Conservation (phyloP, 345 rosid species). For the Populus simonii region DNA sequence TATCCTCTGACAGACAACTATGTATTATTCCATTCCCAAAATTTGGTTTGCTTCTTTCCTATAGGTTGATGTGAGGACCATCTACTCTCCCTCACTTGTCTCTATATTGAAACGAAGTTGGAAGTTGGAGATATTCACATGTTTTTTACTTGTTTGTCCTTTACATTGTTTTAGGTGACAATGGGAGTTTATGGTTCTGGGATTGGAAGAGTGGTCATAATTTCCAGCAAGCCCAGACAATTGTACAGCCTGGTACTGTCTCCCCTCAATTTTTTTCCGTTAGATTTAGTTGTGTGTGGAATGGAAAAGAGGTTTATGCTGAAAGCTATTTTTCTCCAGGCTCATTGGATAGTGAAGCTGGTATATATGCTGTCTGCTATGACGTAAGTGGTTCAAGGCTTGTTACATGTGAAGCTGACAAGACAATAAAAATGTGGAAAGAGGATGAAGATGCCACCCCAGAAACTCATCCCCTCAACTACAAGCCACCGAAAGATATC, state of each 20-base stretch:
- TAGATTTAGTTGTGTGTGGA: background rate
- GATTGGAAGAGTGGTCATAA: constrained; percentile 99
- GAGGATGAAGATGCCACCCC: constrained; percentile 92
- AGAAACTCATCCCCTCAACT: constrained; percentile 89
- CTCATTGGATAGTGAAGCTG: constrained; percentile 98
- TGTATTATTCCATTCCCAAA: background rate
- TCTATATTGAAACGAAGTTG: background rate
- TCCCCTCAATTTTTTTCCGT: background rate
- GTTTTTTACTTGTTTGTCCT: constrained; percentile 1
- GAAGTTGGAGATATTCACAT: background rate
- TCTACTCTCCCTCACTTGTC: background rate
- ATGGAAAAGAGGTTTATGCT: background rate
- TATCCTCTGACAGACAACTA: background rate
- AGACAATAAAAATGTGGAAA: constrained; percentile 98
- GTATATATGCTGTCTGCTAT: constrained; percentile 75
- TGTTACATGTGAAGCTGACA: constrained; percentile 86
- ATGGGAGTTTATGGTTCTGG: constrained; percentile 99
- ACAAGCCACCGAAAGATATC: constrained; percentile 97
- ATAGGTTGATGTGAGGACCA: background rate
- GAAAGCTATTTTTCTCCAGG: constrained; percentile 40
- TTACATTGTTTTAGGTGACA: constrained; percentile 60
- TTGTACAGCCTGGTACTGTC: constrained; percentile 82
- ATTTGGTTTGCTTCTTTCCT: background rate
- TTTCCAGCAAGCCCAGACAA: constrained; percentile 93
- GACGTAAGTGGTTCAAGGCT: constrained; percentile 88